Base-by-base conservation (phyloP, 495 filamentous ascomycete species). In the Penicillium pancosmium region DNA sequence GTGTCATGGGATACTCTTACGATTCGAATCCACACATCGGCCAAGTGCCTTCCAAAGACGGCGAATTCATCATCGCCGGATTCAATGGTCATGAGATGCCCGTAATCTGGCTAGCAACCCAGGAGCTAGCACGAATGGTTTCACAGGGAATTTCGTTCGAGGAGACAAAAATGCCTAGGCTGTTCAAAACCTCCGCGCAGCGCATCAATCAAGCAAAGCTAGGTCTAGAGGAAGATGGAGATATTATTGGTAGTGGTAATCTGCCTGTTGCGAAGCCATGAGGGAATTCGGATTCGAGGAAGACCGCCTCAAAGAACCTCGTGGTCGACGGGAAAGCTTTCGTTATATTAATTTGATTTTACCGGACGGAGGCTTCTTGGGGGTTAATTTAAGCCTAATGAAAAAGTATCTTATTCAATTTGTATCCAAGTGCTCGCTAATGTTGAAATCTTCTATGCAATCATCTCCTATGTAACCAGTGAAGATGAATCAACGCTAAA, bases 61-160 rank as follows among this genome's bases (percentile, higher is more conserved):
- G 68, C 5, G 70, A 78, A 51, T 85, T 63, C 55, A 71, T 86
- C 16, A 55, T 78, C 36, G 80, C 81, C 1, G 81, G 81, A 0
- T 84, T 83, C 64, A 79, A 83, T 55, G 82, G 82, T 4, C 78
- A 79, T 57, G 82, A 82, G 0, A 86, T 84, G 80, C 69, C 82
- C 8, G 57, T 78, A 19, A 77, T 81, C 54, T 81, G 73, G 58
- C 62, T 76, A 0, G 60, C 70, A 2, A 72, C 74, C 8, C 73
- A 73, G 51, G 80, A 70, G 19, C 53, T 86, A 41, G 78, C 76
- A 11, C 65, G 70, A 41, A 84, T 86, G 77, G 55, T 84, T 7
- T 41, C 15, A 6, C 48, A 70, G 0, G 69, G 62, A 4, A 35
- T 64, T 11, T 21, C 46, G n/a, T 78, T 78, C 61, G 75, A 78